Base-by-base conservation (phyloP, 208 protist genomes). In the Endotrypanum monterogeii region DNA sequence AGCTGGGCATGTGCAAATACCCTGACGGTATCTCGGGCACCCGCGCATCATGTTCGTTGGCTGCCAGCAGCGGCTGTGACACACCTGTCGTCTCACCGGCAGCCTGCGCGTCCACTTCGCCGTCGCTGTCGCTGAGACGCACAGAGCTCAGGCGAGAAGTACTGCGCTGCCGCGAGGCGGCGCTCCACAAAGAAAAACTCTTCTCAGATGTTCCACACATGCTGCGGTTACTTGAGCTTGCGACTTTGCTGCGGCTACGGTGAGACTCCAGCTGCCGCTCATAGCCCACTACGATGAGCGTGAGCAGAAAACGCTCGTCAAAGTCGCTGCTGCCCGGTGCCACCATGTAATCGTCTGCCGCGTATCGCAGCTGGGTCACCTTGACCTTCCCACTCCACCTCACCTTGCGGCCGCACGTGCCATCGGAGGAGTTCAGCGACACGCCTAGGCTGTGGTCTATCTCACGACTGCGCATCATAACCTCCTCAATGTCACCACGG, bases 301-400 rank as follows among this genome's bases (percentile, higher is more conserved):
- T 83, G 55, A 83, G 71, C 37, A 88, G 51, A 23, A 79, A 39
- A 37, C 76, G 61, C 58, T 84, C 80, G 18, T 88, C 70, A 58
- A 88, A 88, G 65, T 85, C 76, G 35, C 32, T 55, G 66, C 77
- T 80, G 56, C 55, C 72, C 1, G 79, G 74, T 14, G 74, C 67
- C 18, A 88, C 76, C 18, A 77, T 77, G 73, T 83, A 81, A 55
- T 88, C 80, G 30, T 88, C 84, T 9, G 80, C 84, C 12, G 77
- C 71, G 68, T 82, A 81, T 16, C 67, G 62, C 56, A 88, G 67
- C 62, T 73, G 69, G 28, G 70, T 77, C 28, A 88, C 74, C 62
- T 88, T 88, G 25, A 88, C 75, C 74, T 85, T 84, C 1, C 78
- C 71, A 32, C 73, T 73, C 84, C 84, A 88, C 71, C 66, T 78